Evolutionary conservation across 345 rosid genomes (phyloP).

Genomic region (Draba incana): DNA sequence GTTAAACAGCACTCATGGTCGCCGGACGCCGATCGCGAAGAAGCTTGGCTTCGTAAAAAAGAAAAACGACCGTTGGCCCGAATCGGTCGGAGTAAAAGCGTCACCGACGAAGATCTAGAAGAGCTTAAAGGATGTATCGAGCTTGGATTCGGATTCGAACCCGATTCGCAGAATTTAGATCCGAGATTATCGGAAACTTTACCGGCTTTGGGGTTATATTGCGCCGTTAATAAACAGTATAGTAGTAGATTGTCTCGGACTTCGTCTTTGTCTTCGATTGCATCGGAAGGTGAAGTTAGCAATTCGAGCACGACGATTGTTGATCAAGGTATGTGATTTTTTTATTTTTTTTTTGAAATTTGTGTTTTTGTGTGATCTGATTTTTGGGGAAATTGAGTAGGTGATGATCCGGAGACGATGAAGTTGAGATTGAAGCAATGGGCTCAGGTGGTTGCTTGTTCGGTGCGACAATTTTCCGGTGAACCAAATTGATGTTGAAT

Average conservation of each 20-base stretch:
- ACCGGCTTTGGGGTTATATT: constrained; percentile 79
- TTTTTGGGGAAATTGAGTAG: constrained; percentile 34
- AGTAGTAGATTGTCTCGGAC: constrained; percentile 56
- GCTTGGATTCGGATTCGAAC: constrained; percentile 75
- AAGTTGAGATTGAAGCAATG: constrained; percentile 79
- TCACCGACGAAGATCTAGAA: constrained; percentile 76
- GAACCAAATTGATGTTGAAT: constrained; percentile 36
- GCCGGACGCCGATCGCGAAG: constrained; percentile 71
- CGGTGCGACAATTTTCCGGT: constrained; percentile 64
- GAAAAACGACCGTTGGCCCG: constrained; percentile 21
- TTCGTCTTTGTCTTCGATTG: constrained; percentile 60
- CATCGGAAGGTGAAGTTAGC: constrained; percentile 50
- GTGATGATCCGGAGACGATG: constrained; percentile 71
- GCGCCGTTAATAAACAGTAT: constrained; percentile 72
- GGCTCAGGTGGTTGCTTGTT: constrained; percentile 90
- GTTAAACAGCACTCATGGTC: constrained; percentile 79
- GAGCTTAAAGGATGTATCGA: constrained; percentile 89
- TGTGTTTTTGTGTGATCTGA: constrained; percentile 1
- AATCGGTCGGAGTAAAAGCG: constrained; percentile 52
- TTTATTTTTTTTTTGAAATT: neutral
- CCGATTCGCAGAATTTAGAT: constrained; percentile 67
- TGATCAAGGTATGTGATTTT: constrained; percentile 55
- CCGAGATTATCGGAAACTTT: constrained; percentile 65
- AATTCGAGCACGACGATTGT: constrained; percentile 48
- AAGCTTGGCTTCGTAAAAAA: constrained; percentile 69